Evolutionary conservation across 257 asterid species (phyloP), one percentile per base, ranked within the genome.

Genomic region (Rubia yunnanensis): DNA sequence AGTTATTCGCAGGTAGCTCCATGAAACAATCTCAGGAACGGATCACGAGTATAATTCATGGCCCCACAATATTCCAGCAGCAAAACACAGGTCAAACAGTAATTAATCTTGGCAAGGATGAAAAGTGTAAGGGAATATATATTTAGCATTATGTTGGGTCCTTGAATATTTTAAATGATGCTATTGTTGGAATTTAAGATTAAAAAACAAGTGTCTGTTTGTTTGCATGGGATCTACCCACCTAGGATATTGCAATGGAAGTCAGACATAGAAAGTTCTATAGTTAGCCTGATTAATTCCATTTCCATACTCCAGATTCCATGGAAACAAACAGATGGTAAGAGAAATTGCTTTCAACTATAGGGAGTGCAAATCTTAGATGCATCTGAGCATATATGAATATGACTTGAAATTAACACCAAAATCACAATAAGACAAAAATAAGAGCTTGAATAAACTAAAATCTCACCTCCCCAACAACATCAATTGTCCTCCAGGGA

Each of bases 401-500:
- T 5, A n/a, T 20, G 35, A 41, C 27, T 24, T 44, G 24, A 24
- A 53, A 30, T 24, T 46, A 48, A 48, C n/a, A 31, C 50, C 60
- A 64, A 41, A 18, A 73, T 60, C 55, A 53, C n/a, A 10, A 18
- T 36, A 35, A 30, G 18, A 49, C 24, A 38, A 66, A 26, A 67
- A 62, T 8, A 41, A 27, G 55, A 28, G 50, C 31, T n/a, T 1
- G 26, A 46, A 20, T 58, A 18, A 56, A 67, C 63, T 31, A 35
- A 55, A 67, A 28, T 68, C 91, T 85, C 82, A 88, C 99, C 97
- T 94, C 87, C 31, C 89, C 86, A 71, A 94, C 63, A 46, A 84
- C 72, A 76, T 88, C 97, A 73, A 94, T 79, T 66, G 99, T 90
- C 77, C 73, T 90, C 97, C 99, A 94, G 35, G 98, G 99, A 41